phyloP scores from a whole-genome alignment of 176 grass and related monocot genomes.

The Echinochloa phyllopogon region DNA sequence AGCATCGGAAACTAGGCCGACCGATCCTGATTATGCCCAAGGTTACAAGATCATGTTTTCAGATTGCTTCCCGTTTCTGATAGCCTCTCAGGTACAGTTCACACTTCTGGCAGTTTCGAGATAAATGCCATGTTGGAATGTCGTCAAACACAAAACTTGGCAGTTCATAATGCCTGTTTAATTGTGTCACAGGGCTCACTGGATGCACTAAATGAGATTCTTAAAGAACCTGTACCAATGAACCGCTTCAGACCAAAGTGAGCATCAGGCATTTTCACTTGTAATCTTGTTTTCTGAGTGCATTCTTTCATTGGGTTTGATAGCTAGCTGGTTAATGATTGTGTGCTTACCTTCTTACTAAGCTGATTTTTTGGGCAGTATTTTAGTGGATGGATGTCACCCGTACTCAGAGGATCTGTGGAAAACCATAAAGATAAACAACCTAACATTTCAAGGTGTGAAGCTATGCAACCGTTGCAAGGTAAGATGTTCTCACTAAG shows the following conservation, averaged over 20 bases:
- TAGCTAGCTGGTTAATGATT: background rate
- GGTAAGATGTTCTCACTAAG: slow-evolving; percentile 39
- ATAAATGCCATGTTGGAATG: background rate
- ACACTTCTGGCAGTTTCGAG: background rate
- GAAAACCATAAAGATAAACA: slow-evolving; percentile 86
- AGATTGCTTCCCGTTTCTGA: slow-evolving; percentile 74
- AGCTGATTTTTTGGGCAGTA: slow-evolving; percentile 55
- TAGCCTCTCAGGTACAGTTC: slow-evolving; percentile 71
- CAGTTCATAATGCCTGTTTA: background rate
- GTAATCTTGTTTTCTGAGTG: background rate
- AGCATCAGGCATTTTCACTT: slow-evolving; percentile 1
- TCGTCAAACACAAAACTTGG: slow-evolving; percentile 20
- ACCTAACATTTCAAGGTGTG: slow-evolving; percentile 79
- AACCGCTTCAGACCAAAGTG: slow-evolving; percentile 94
- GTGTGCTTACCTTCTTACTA: slow-evolving; percentile 13
- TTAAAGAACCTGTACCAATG: slow-evolving; percentile 76
- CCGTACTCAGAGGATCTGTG: slow-evolving; percentile 89
- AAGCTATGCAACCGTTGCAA: slow-evolving; percentile 89
- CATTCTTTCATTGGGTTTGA: background rate
- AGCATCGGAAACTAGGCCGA: slow-evolving; percentile 70
- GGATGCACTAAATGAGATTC: slow-evolving; percentile 75
- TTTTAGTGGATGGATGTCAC: slow-evolving; percentile 84
- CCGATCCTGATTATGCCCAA: slow-evolving; percentile 65
- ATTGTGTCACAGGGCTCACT: slow-evolving; percentile 69
- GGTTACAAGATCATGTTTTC: slow-evolving; percentile 69